phyloP scores from a whole-genome alignment of 768 basidiomycete species.

The Russula emetica region DNA sequence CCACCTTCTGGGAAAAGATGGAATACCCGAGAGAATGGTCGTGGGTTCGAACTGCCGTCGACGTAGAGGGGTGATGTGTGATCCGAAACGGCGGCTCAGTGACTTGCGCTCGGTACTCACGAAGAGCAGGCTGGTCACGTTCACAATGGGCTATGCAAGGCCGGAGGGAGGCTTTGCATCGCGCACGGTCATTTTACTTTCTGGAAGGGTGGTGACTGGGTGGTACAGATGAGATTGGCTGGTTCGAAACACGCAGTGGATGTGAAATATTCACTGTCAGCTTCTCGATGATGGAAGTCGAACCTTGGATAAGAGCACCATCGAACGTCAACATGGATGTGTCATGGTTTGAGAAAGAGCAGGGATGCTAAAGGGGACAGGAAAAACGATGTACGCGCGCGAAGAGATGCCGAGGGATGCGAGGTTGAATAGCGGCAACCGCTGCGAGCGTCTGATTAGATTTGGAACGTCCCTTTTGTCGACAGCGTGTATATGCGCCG shows the following conservation, averaged over 20 bases:
- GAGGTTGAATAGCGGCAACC: no score
- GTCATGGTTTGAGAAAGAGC: slow-evolving; percentile 50
- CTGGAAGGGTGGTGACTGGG: slow-evolving; percentile 66
- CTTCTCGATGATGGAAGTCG: slow-evolving; percentile 60
- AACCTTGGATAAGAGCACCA: slow-evolving; percentile 53
- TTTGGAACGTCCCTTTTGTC: no score
- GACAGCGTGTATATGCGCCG: no score
- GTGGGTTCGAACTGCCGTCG: slow-evolving; percentile 71
- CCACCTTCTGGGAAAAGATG: slow-evolving; percentile 73
- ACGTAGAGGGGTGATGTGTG: slow-evolving; percentile 48
- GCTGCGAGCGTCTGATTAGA: no score
- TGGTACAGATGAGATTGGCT: neutral
- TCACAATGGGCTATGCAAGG: slow-evolving; percentile 61
- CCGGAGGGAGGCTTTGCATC: slow-evolving; percentile 83
- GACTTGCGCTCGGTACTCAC: slow-evolving; percentile 41
- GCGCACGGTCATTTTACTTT: slow-evolving; percentile 75
- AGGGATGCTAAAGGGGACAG: neutral
- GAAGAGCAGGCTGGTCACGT: slow-evolving; percentile 78
- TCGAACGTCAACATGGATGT: slow-evolving; percentile 87
- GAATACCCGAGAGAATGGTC: slow-evolving; percentile 91
- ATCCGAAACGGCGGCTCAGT: neutral
- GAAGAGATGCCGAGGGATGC: no score
- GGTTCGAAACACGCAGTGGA: neutral
- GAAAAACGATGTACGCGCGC: no score
- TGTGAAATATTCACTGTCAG: slow-evolving; percentile 51